Conservation (phyloP, 75 land plant species). For the Cupressus sempervirens region DNA sequence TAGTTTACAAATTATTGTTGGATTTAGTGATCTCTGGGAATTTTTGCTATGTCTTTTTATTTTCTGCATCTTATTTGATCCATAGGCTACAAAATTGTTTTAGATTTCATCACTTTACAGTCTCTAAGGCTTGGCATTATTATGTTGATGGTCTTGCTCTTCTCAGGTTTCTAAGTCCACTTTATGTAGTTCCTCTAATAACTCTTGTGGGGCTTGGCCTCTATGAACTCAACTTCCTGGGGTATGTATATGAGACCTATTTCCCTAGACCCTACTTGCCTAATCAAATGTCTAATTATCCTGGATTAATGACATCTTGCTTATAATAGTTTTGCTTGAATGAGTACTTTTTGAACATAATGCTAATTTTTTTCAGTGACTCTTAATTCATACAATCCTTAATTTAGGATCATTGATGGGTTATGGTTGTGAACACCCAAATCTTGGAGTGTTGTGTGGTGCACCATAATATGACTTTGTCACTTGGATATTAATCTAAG, state of each 20-base stretch:
- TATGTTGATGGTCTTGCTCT: not conserved
- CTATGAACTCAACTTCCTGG: constrained; percentile 81
- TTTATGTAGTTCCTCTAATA: constrained; percentile 74
- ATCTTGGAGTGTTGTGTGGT: not conserved
- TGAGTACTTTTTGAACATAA: not conserved
- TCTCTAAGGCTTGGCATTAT: not conserved
- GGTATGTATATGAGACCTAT: constrained; percentile 34
- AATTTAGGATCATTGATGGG: not conserved
- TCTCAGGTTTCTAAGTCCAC: constrained; percentile 72
- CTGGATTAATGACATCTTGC: not conserved
- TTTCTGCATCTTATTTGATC: not conserved
- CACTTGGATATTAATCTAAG: not conserved
- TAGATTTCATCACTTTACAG: not conserved
- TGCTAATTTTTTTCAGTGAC: not conserved
- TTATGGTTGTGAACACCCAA: not conserved
- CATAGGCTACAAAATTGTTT: not conserved
- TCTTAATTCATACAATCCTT: not conserved
- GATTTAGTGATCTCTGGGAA: constrained; percentile 97
- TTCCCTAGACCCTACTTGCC: not conserved
- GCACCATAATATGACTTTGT: not conserved
- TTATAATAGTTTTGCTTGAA: not conserved
- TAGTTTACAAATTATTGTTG: constrained; percentile 75
- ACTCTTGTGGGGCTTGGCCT: constrained; percentile 86
- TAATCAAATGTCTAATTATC: not conserved
- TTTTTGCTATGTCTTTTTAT: constrained; percentile 59